Evolutionary conservation across 225 moss, liverwort and hornwort genomes (phyloP), one percentile per base, ranked within the genome.

Genomic region (Physcomitrium patens): DNA sequence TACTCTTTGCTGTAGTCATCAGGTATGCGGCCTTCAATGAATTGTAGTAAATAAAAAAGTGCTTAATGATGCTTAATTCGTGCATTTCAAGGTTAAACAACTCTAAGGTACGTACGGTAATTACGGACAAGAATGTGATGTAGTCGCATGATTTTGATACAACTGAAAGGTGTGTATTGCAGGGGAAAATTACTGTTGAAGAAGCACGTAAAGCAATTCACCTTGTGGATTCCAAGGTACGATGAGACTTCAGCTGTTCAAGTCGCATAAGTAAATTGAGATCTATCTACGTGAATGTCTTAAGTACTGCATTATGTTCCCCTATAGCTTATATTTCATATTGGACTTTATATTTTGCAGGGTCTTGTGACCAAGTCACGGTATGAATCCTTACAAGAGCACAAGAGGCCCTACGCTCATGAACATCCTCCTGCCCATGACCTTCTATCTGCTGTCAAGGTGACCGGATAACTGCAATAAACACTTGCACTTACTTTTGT

Each of bases 141-240:
- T 50, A 28, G 49, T 56, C 56, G 54, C 67, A 66, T 55, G 61
- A 72, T 51, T 59, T 83, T 52, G 24, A 80, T 73, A 59, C 24
- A 18, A 63, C 68, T 23, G 64, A 53, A 63, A 37, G 54, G 60
- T 67, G 78, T 65, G 60, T 48, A 54, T 15, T 80, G 76, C 86
- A 94, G 94, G 80, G 87, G 23, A 85, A 84, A 59, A 77, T 71
- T 22, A 78, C 79, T 71, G 67, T 95, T 64, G 89, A 89, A 26
- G 88, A 91, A 82, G 95, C 91, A 63, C 89, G 93, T 76, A 86
- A 82, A 77, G 83, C 80, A 58, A 91, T 95, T 27, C 82, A 85
- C 80, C 87, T 95, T 69, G 86, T 95, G 65, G 95, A 95, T 74
- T 91, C 95, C 14, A 92, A 93, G 91, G 95, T 91, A 74, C 14